Evolutionary conservation across 305 asterid species (phyloP), one percentile per base, ranked within the genome.

Genomic region (Lippia alba): DNA sequence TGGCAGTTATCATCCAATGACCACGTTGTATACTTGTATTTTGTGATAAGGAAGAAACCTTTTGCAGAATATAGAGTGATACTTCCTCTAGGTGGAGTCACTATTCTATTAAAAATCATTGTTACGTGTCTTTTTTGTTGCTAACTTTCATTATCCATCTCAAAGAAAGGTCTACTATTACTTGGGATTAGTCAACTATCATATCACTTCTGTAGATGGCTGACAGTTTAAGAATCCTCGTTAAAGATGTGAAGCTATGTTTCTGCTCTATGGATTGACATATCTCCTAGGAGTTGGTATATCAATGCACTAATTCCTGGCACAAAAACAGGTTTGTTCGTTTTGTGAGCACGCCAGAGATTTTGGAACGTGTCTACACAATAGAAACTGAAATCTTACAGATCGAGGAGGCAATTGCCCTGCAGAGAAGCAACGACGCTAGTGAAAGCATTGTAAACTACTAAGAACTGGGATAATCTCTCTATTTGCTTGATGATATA

Each of bases 281-380:
- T 48, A 60, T 68, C 56, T 66, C 57, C 50, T 24, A 54, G 54
- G 68, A 49, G 32, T 34, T 32, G 14, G 6, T 16, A 19, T 8
- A 34, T 57, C 17, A 45, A 46, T 59, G 67, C 20, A 46, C 65
- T 80, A 55, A 73, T 57, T 34, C 74, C 50, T 78, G 71, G 77
- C 71, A 56, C 63, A 58, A 59, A 71, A 58, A 79, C 81, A 94
- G 99, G 89, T 94, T 94, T 90, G 97, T 94, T 75, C 97, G 97
- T 65, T 94, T 91, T 83, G 99, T 94, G 85, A 94, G 94, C 89
- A 94, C 93, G 65, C 99, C 99, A 8, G 97, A 88, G 82, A 85
- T 94, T 80, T 84, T 94, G 87, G 97, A 94, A 89, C 93, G 99
- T 60, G 97, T 90, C 73, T 76, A 77, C 77, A 85, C 92, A 24